Base-by-base conservation (phyloP, 2,329 filamentous ascomycete species). In the Pseudocercospora fuligena region DNA sequence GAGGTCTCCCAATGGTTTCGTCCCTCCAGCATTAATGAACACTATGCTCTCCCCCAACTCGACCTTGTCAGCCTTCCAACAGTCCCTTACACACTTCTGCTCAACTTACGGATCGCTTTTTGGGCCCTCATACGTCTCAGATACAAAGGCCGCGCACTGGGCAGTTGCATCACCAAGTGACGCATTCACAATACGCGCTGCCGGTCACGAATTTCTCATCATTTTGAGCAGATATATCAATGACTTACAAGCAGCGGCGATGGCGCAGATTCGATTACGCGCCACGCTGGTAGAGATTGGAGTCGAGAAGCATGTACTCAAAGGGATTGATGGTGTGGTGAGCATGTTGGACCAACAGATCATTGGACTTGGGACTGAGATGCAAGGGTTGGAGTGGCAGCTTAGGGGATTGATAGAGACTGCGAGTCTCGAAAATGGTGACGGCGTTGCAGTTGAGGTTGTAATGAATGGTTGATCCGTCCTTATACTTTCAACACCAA, bases 281-380 rank as follows among this genome's bases (percentile, higher is more conserved):
- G 46, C 27, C 19, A 36, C 16, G 16, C 19, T 62, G 23, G 43
- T 25, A 19, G 19, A 31, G 21, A 36, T 53, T 8, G 46, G 60
- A 14, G 29, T 54, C 11, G 47, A 54, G 19, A 14, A 36, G 16
- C 12, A 16, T 16, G 60, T 36, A 3, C 21, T 62, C 8, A 47
- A 62, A 16, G 60, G 46, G 1, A 16, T 60, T 11, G 40, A 59
- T 40, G 56, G 11, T 21, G 62, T 64, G 16, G 51, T 64, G 46
- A 36, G 21, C 12, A 53, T 47, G 43, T 40, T 64, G 19, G 62
- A 64, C 29, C 29, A 33, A 33, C 27, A 60, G 40, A 60, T 53
- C n/a, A 25, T 60, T 51, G 54, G 27, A 49, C 19, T 69, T 27
- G 25, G 60, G 51, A 64, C 61, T 56, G 29, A 66, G 49, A 19